These are phyloP conservation scores for Talaromyces thailandensis DNA, from an alignment of 495 filamentous ascomycete genomes.

Conservation along the genomic window DNA sequence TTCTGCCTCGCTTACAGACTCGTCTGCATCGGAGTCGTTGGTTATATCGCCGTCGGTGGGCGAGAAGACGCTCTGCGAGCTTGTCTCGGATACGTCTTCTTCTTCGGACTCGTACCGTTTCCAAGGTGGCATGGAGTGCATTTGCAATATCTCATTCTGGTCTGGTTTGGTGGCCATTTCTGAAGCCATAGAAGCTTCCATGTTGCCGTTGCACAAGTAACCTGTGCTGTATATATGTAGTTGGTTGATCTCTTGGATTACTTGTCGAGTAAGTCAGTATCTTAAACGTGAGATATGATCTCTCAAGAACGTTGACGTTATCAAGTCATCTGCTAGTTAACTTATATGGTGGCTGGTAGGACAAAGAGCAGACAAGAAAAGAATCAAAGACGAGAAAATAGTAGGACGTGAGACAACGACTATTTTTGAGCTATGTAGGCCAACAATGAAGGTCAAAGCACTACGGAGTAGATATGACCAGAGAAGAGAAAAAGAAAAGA, in stretches of 20 bases:
- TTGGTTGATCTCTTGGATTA: not conserved
- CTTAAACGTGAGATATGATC: not conserved
- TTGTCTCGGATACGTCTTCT: conserved; percentile 30
- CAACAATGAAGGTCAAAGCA: not conserved
- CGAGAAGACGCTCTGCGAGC: conserved; percentile 7
- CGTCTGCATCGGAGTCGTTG: not conserved
- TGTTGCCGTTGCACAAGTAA: not conserved
- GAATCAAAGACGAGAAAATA: not conserved
- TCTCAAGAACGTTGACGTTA: not conserved
- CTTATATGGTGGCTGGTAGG: not conserved
- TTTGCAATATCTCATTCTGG: conserved; percentile 11
- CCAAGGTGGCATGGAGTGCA: conserved; percentile 28
- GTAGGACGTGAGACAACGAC: not conserved
- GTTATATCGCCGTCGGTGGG: conserved; percentile 21
- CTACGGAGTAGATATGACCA: not conserved
- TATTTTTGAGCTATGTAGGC: not conserved
- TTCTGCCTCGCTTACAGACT: not conserved
- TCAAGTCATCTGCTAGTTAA: not conserved
- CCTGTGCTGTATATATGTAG: not conserved
- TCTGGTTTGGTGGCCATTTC: not conserved
- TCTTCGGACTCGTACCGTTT: conserved; percentile 36
- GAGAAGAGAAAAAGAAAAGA: not conserved
- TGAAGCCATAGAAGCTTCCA: not conserved
- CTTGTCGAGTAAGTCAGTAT: not conserved
- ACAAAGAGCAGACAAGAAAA: not conserved